A percentile compares a stretch with the other conserved stretches of the same genome.
Conservation (phyloP, 306 rosid species). For the Vachellia collinsii region DNA sequence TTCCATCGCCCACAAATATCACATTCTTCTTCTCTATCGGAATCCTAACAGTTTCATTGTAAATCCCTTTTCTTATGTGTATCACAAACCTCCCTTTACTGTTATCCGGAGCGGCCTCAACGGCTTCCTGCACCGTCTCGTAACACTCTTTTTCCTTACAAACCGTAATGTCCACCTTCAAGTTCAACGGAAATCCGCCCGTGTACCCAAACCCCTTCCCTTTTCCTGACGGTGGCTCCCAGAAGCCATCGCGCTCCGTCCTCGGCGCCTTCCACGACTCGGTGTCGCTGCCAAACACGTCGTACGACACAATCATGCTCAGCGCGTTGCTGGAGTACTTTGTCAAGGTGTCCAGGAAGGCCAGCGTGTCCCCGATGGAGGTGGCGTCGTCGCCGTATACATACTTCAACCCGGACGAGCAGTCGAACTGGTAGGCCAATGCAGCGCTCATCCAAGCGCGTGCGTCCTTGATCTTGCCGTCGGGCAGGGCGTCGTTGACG, state of each 20-base stretch:
- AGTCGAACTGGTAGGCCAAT: conserved; percentile 69
- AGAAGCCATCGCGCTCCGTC: conserved; percentile 81
- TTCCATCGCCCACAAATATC: conserved; percentile 80
- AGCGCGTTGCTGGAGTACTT: conserved; percentile 73
- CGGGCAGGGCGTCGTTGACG: conserved; percentile 47
- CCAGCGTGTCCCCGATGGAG: conserved; percentile 59
- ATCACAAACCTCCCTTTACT: conserved; percentile 57
- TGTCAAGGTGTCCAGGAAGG: conserved; percentile 51
- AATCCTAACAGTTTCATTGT: conserved; percentile 78
- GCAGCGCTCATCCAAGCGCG: conserved; percentile 83
- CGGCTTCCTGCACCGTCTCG: conserved; percentile 76
- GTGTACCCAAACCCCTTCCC: conserved; percentile 17
- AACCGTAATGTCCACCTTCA: conserved; percentile 61
- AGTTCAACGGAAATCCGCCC: conserved; percentile 51
- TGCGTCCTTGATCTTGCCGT: conserved; percentile 54
- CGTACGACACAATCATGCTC: conserved; percentile 62
- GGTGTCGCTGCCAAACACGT: conserved; percentile 52
- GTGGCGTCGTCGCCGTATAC: conserved; percentile 84
- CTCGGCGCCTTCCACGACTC: conserved; percentile 58
- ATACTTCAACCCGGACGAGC: conserved; percentile 77
- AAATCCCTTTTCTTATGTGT: conserved; percentile 67
- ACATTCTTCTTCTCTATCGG: conserved; percentile 66
- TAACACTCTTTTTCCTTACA: conserved; percentile 55
- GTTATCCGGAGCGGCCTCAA: conserved; percentile 60
- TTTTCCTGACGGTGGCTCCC: conserved; percentile 45